Evolutionary conservation across 2,329 filamentous ascomycete species (phyloP), one percentile per base, ranked within the genome.

Genomic region (Fusarium pseudonygamai): DNA sequence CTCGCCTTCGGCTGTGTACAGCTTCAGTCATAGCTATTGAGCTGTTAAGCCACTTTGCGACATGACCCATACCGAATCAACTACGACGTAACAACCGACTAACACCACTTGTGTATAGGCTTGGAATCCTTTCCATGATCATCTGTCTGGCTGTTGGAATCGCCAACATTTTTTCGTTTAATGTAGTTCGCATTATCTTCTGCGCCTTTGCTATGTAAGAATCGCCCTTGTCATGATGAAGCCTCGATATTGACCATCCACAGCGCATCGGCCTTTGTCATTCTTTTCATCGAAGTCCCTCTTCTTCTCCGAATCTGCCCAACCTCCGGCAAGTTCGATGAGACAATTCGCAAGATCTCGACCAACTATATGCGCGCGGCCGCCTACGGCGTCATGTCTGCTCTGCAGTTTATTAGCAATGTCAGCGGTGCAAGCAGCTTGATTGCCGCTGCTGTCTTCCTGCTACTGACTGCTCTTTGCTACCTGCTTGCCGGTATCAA

Each of bases 261-360:
- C 75, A 96, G 93, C 49, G 85, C 88, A 69, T 94, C 88, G 56
- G 88, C 91, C 20, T 90, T 95, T 77, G 78, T 95, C 77, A 92
- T 96, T 79, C 85, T 96, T 80, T 96, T 96, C 84, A 88, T 96
- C 80, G 93, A 99, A 83, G 92, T 99, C 24, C 96, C 96, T 34
- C 92, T 98, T 67, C 93, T 99, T 65, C 92, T 99, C 71, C 93
- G 96, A 84, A 98, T 99, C 85, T 99, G 96, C 86, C 96, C 96
- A 66, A 99, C 96, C 11, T 98, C 96, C 20, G 84, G 92, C 73
- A 91, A 89, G 74, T 99, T 99, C 85, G 96, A 99, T 83, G 86
- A 85, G 75, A 92, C 95, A 81, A 96, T 99, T 83, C 95, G 96
- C 83, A 92, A 90, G 79, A 93, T 99, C 86, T 94, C 94, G 73